Evolutionary conservation across 495 filamentous ascomycete species (phyloP).

Genomic region (Tricharina praecox): DNA sequence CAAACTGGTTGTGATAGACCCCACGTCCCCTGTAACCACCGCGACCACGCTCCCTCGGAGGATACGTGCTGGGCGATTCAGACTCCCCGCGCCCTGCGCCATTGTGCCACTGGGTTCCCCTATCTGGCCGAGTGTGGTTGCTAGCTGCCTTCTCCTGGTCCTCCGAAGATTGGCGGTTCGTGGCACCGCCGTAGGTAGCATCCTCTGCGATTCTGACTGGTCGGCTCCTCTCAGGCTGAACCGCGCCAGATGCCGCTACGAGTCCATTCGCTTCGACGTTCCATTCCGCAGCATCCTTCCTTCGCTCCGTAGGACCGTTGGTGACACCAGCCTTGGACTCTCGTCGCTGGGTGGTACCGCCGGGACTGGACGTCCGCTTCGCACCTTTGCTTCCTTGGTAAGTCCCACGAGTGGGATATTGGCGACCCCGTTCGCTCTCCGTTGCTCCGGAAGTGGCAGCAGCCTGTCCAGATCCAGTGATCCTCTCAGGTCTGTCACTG

Average conservation of each 20-base stretch:
- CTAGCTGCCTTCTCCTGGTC: neutral
- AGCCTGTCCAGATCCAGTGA: conserved; percentile 6
- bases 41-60: conserved; percentile 28
- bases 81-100: neutral
- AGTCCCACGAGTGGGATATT: conserved; percentile 12
- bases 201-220: neutral
- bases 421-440: conserved; percentile 21
- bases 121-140: conserved; percentile 13
- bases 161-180: neutral
- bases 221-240: neutral
- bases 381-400: conserved; percentile 13
- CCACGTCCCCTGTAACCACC: conserved; percentile 29
- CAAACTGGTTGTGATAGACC: neutral
- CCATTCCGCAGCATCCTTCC: conserved; percentile 6
- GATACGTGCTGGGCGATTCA: conserved; percentile 2
- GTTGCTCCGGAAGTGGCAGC: conserved; percentile 8
- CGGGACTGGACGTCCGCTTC: conserved; percentile 15
- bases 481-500: conserved; percentile 2
- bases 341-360: conserved; percentile 17
- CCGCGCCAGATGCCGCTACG: neutral
- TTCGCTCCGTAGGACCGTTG: conserved; percentile 13
- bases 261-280: neutral
- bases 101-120: neutral
- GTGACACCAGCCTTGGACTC: conserved; percentile 18
- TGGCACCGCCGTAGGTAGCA: neutral